Percentiles rank a stretch among this genome's conserved stretches.
Conservation (phyloP, 352 stramenopile species). For the Phytopythium montanum region DNA sequence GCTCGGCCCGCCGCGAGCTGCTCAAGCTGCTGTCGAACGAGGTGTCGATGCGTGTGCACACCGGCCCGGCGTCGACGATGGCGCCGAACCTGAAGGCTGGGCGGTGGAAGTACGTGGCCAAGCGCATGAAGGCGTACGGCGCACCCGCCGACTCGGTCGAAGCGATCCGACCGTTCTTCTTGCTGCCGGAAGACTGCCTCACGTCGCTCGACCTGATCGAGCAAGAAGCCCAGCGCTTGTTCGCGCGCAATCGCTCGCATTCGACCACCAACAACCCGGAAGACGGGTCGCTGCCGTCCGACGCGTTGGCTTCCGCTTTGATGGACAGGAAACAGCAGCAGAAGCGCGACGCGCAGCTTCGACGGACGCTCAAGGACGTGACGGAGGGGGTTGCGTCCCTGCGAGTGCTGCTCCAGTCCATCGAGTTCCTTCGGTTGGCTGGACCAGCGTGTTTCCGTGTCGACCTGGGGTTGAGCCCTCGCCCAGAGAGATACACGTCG, state of each 20-base stretch:
- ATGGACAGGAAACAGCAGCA: slow-evolving; percentile 52
- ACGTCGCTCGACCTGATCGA: slow-evolving; percentile 67
- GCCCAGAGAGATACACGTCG: slow-evolving; percentile 71
- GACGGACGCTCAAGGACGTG: slow-evolving; percentile 64
- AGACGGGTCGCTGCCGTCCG: slow-evolving; percentile 6
- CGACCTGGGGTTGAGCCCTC: slow-evolving; percentile 72
- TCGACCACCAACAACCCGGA: slow-evolving; percentile 18
- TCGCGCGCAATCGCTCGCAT: slow-evolving; percentile 35
- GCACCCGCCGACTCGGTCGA: slow-evolving; percentile 47
- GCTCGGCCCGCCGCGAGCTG: slow-evolving; percentile 53
- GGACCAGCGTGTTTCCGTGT: slow-evolving; percentile 61
- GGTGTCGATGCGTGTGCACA: slow-evolving; percentile 60
- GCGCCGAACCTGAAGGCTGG: slow-evolving; percentile 57
- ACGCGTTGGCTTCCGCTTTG: slow-evolving; percentile 8
- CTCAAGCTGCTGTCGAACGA: slow-evolving; percentile 77
- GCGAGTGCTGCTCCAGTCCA: slow-evolving; percentile 60
- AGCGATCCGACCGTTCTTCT: slow-evolving; percentile 68
- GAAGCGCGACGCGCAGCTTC: slow-evolving; percentile 59
- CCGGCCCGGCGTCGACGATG: slow-evolving; percentile 50
- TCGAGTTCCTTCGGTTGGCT: slow-evolving; percentile 60
- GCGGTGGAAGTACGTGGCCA: slow-evolving; percentile 70
- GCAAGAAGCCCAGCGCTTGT: slow-evolving; percentile 57
- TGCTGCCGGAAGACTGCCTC: slow-evolving; percentile 57
- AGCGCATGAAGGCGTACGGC: slow-evolving; percentile 64
- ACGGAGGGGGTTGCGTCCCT: slow-evolving; percentile 63